A percentile compares a stretch with the other conserved stretches of the same genome.
Conservation (phyloP, 257 asterid genomes). For the Solanum ahanhuiri region DNA sequence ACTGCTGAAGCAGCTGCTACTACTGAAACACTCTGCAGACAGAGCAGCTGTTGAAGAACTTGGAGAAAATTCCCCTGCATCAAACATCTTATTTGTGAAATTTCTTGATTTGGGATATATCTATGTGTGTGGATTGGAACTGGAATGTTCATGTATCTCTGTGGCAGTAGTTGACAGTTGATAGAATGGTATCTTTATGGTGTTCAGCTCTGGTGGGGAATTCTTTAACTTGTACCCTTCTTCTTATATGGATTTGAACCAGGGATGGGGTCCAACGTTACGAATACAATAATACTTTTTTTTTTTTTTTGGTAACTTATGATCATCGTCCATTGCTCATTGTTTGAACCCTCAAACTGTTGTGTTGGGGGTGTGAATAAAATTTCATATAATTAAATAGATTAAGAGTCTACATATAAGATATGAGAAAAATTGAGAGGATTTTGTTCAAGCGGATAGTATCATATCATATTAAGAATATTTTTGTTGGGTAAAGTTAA, state of each 20-base stretch:
- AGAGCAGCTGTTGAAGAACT: conserved; percentile 3
- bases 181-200: not conserved
- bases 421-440: too few relatives aligned
- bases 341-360: not conserved
- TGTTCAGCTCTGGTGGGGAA: not conserved
- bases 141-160: not conserved
- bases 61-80: conserved; percentile 9
- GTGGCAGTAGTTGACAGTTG: not conserved
- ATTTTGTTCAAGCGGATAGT: too few relatives aligned
- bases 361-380: too few relatives aligned
- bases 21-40: conserved; percentile 7
- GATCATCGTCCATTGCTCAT: not conserved
- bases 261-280: not conserved
- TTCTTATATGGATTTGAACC: not conserved
- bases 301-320: not conserved
- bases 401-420: too few relatives aligned
- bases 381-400: too few relatives aligned
- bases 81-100: conserved; percentile 2
- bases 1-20: not conserved
- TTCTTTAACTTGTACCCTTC: not conserved
- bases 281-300: not conserved
- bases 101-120: not conserved
- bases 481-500: too few relatives aligned
- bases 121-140: not conserved
- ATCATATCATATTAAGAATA: too few relatives aligned